A percentile compares a stretch with the other conserved stretches of the same genome.
These are phyloP conservation scores for Echeveria elegans DNA, from an alignment of 164 flowering plant species.

Conservation along the genomic window DNA sequence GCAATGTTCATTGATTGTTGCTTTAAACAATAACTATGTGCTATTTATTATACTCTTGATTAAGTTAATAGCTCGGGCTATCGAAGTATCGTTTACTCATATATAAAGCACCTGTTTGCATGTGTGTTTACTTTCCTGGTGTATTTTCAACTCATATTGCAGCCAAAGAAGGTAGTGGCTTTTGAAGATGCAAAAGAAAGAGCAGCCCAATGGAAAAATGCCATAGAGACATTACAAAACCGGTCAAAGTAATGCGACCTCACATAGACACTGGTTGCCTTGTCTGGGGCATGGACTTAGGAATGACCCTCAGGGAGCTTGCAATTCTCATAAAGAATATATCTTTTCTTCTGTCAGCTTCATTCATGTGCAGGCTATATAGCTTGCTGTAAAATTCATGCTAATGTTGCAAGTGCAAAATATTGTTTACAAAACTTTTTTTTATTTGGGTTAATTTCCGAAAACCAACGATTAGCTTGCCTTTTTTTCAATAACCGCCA, in stretches of 20 bases:
- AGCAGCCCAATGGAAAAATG: slow-evolving; percentile 92
- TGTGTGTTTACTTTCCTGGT: neutral
- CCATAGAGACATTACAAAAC: slow-evolving; percentile 82
- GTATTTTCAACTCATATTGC: slow-evolving; percentile 13
- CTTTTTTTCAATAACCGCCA: too few relatives aligned
- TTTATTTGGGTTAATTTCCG: too few relatives aligned
- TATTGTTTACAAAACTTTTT: too few relatives aligned
- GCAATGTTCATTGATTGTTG: neutral
- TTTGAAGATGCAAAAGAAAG: slow-evolving; percentile 93
- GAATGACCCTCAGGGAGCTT: neutral
- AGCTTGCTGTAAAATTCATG: neutral
- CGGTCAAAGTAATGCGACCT: slow-evolving; percentile 19
- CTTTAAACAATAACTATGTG: neutral
- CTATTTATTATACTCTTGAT: neutral
- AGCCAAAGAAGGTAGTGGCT: slow-evolving; percentile 88
- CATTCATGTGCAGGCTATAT: neutral
- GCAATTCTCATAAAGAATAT: neutral
- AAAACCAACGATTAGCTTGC: too few relatives aligned
- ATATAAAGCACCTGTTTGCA: neutral
- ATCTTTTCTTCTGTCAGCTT: neutral
- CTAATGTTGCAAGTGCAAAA: neutral
- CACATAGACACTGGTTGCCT: neutral
- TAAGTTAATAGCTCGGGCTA: neutral
- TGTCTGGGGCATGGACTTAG: neutral
- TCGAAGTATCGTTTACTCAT: neutral